Evolutionary conservation across 2,329 filamentous ascomycete species (phyloP), one percentile per base, ranked within the genome.

Genomic region (Bisporella sp.): DNA sequence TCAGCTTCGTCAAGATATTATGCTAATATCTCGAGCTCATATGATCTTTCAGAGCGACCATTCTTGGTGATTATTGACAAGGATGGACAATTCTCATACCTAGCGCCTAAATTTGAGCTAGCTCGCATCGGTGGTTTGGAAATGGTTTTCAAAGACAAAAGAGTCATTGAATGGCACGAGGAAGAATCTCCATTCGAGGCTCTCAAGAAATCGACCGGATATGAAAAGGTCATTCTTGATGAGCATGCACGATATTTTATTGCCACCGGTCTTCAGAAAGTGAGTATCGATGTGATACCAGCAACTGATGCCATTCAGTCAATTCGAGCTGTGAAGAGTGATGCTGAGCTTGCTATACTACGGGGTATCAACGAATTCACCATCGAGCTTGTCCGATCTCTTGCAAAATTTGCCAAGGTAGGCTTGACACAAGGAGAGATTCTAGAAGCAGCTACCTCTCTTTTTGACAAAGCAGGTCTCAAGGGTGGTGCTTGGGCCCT

Each of bases 241-340:
- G 80, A 84, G 55, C 81, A 84, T 59, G 79, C 82, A 54, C 73
- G 81, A 0, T 79, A 82, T 59, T 84, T 76, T 62, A 81, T 85
- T 47, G 71, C 75, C n/a, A 71, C 79, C 2, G 80, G 80, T 0
- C 67, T 84, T 0, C 69, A 69, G 8, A 60, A 62, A 0, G 71
- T 69, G 28, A 78, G 78, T 0, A 80, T 84, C 48, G 66, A 74
- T 12, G 74, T 79, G 2, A 61, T 76, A 1, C 78, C 78, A 2
- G 67, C 81, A 5, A 68, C 64, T 30, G 70, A 72, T 1, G 71
- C 73, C 41, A 77, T 77, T 5, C 78, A 82, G 59, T 69, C 73
- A 12, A 75, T 84, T 1, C 68, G 77, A 6, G 78, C 83, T 62
- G 73, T 71, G 35, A 84, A 84, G 65, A 77, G 71, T 3, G 61